phyloP scores from a whole-genome alignment of 1,284 basidiomycete species.

The Trichosporon coremiiforme region DNA sequence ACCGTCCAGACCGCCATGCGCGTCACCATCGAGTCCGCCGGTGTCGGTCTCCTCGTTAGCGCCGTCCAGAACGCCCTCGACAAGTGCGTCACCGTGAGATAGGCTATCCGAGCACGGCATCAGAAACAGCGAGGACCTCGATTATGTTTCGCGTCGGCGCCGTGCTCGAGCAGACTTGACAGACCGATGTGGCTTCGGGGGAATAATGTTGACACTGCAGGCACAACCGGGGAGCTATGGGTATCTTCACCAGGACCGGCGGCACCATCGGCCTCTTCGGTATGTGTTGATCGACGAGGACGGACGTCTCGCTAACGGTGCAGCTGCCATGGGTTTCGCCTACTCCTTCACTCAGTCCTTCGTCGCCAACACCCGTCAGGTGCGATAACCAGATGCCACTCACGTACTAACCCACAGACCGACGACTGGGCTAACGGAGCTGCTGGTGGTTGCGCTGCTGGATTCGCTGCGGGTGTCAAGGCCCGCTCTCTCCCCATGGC shows the following conservation, averaged over 20 bases:
- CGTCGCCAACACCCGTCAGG: slow-evolving; percentile 76
- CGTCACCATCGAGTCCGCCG: slow-evolving; percentile 69
- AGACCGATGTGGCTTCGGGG: not conserved
- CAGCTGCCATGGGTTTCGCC: slow-evolving; percentile 87
- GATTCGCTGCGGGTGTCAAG: slow-evolving; percentile 82
- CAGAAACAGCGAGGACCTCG: not conserved
- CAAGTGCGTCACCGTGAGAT: slow-evolving; percentile 48
- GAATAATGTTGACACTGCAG: slow-evolving; percentile 35
- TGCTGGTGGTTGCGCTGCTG: slow-evolving; percentile 87
- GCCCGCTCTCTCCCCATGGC: slow-evolving; percentile 84
- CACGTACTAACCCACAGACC: slow-evolving; percentile 54
- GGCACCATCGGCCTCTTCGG: slow-evolving; percentile 80
- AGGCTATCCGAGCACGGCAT: not conserved
- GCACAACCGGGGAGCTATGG: slow-evolving; percentile 83
- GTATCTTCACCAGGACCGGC: slow-evolving; percentile 76
- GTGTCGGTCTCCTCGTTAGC: slow-evolving; percentile 75
- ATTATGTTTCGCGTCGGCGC: not conserved
- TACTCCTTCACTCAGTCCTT: slow-evolving; percentile 80
- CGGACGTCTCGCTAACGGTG: slow-evolving; percentile 13
- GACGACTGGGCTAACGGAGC: slow-evolving; percentile 83
- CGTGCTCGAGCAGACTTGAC: not conserved
- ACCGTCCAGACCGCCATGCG: slow-evolving; percentile 59
- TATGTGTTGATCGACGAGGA: slow-evolving; percentile 54
- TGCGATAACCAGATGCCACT: slow-evolving; percentile 29
- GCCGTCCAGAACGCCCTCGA: slow-evolving; percentile 82